A percentile compares a stretch with the other conserved stretches of the same genome.
phyloP scores from a whole-genome alignment of 1,139 yeast species.

The Spathaspora jeffriesii region DNA sequence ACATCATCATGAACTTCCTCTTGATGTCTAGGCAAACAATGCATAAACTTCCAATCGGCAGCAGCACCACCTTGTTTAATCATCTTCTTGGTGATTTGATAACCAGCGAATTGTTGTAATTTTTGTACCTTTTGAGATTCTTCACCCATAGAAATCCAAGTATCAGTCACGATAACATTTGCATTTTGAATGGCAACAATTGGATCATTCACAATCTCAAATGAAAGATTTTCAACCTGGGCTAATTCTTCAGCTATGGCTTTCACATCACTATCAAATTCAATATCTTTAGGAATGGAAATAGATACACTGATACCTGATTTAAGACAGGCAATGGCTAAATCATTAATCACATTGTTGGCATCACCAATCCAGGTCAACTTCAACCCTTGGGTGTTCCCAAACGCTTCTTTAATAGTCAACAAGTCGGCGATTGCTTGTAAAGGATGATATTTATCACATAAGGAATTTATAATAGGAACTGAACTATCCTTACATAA shows the following conservation, averaged over 20 bases:
- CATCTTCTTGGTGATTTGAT: constrained; percentile 75
- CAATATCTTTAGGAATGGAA: constrained; percentile 78
- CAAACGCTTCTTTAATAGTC: constrained; percentile 81
- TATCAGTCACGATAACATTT: constrained; percentile 90
- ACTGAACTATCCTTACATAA: constrained; percentile 76
- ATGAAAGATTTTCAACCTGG: constrained; percentile 49
- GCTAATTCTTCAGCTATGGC: constrained; percentile 57
- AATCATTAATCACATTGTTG: constrained; percentile 91
- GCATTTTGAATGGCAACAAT: constrained; percentile 69
- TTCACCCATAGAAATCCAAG: constrained; percentile 98
- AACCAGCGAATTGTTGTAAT: constrained; percentile 80
- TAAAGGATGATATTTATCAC: constrained; percentile 92
- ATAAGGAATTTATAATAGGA: constrained; percentile 90
- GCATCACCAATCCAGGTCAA: constrained; percentile 97
- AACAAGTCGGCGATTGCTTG: constrained; percentile 93
- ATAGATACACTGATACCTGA: constrained; percentile 81
- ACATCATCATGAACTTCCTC: constrained; percentile 96
- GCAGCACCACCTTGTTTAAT: constrained; percentile 57
- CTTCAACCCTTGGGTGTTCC: constrained; percentile 61
- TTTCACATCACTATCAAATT: constrained; percentile 60
- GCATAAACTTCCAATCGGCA: constrained; percentile 87
- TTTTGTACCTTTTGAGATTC: constrained; percentile 75
- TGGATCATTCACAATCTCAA: constrained; percentile 76
- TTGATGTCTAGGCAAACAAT: constrained; percentile 91
- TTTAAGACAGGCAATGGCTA: constrained; percentile 88